These are phyloP conservation scores for Penicillium flavigenum DNA, from an alignment of 495 filamentous ascomycete genomes.

Conservation along the genomic window DNA sequence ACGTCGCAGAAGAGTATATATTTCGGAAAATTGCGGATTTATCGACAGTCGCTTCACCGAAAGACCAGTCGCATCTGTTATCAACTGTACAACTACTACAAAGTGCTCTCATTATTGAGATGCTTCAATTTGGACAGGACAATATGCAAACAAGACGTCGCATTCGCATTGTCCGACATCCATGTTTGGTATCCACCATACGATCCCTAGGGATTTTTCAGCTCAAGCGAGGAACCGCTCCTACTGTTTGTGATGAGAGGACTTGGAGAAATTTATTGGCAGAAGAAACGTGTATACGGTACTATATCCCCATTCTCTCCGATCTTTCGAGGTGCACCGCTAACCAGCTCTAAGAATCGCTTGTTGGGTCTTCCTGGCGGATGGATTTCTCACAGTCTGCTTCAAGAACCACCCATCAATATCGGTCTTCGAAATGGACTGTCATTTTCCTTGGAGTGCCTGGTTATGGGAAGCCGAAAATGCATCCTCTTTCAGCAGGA, in stretches of 20 bases:
- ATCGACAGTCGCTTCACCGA: constrained; percentile 14
- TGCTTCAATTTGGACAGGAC: constrained; percentile 42
- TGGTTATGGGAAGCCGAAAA: constrained; percentile 41
- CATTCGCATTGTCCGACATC: constrained; percentile 41
- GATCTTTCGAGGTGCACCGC: background rate
- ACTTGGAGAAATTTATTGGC: constrained; percentile 32
- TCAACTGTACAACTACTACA: constrained; percentile 36
- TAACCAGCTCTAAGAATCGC: constrained; percentile 27
- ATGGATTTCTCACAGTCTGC: constrained; percentile 42
- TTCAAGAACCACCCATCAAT: constrained; percentile 41
- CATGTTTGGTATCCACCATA: constrained; percentile 37
- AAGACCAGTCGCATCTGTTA: constrained; percentile 13
- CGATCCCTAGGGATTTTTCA: constrained; percentile 36
- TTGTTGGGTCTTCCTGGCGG: constrained; percentile 40
- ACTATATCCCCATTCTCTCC: too few species aligned
- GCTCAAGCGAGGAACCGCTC: constrained; percentile 24
- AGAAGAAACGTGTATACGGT: constrained; percentile 39
- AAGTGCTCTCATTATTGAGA: constrained; percentile 40
- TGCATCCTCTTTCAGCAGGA: constrained; percentile 28
- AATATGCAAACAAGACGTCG: constrained; percentile 35
- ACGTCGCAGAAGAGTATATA: constrained; percentile 42
- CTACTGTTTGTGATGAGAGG: constrained; percentile 21
- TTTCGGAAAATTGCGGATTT: constrained; percentile 33
- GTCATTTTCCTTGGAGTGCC: constrained; percentile 38
- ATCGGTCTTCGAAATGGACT: constrained; percentile 41